A percentile compares a stretch with the other conserved stretches of the same genome.
Evolutionary conservation across 805 yeast genomes (phyloP).

Genomic region (Pichia deserticola): DNA sequence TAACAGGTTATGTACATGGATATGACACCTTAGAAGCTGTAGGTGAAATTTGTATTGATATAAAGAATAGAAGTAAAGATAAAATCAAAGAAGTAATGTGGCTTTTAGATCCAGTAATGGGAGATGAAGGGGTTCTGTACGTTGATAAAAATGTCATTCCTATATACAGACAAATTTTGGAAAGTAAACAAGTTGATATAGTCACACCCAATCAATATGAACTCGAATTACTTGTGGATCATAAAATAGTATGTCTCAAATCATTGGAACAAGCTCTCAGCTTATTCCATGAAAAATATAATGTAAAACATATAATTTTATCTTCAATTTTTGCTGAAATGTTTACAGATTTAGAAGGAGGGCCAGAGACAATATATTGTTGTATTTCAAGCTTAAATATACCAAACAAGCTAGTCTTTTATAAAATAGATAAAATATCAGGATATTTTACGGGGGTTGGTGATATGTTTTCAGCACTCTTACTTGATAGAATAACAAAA

Average conservation of each 20-base stretch:
- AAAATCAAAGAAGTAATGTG: slow-evolving; percentile 30
- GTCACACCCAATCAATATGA: slow-evolving; percentile 92
- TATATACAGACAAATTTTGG: slow-evolving; percentile 41
- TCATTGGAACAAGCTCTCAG: slow-evolving; percentile 40
- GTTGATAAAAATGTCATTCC: slow-evolving; percentile 57
- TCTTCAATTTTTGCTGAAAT: slow-evolving; percentile 41
- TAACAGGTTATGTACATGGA: slow-evolving; percentile 67
- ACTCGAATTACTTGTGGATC: slow-evolving; percentile 50
- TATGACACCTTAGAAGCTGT: slow-evolving; percentile 39
- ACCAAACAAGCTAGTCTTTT: slow-evolving; percentile 21
- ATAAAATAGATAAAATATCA: slow-evolving; percentile 53
- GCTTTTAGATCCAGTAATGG: slow-evolving; percentile 74
- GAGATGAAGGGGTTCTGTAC: slow-evolving; percentile 66
- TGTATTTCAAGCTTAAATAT: slow-evolving; percentile 34
- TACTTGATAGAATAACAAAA: slow-evolving; percentile 52
- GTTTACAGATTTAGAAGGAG: slow-evolving; percentile 9
- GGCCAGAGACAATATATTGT: slow-evolving; percentile 29
- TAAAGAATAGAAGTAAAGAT: slow-evolving; percentile 30
- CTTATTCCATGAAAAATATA: slow-evolving; percentile 39
- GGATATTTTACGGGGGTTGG: slow-evolving; percentile 95
- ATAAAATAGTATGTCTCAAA: slow-evolving; percentile 33
- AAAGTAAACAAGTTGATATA: slow-evolving; percentile 47
- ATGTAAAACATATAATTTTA: slow-evolving; percentile 55
- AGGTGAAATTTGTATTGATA: slow-evolving; percentile 29
- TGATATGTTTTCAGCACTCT: slow-evolving; percentile 76